Base-by-base conservation (phyloP, 176 grass and related monocot genomes). In the Cocos nucifera region DNA sequence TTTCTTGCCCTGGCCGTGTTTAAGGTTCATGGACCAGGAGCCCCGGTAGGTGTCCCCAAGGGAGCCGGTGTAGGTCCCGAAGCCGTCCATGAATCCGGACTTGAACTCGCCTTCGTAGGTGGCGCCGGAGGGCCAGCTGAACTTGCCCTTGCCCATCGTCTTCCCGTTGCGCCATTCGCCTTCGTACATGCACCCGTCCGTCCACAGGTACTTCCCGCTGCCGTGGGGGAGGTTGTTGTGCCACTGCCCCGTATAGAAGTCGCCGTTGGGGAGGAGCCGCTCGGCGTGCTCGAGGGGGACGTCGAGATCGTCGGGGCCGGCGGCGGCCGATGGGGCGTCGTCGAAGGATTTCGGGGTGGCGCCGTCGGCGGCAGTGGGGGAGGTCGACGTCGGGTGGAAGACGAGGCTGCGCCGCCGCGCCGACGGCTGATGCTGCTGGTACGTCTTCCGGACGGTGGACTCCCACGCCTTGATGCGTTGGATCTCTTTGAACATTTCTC, bases 131-230 rank as follows among this genome's bases (percentile, higher is more conserved):
- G 89, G 73, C 81, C 89, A 88, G 2, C 80, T 85, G 63, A 88
- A 95, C 75, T 88, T 95, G 44, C 89, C 89, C 10, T 77, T 83
- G 0, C 89, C 89, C 3, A 73, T 79, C 0, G 84, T 81, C 35
- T 74, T 80, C 0, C 89, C 89, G 17, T 63, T 51, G 4, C 71
- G 71, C 89, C 89, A 95, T 0, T 77, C 61, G 3, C 89, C 84
- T 72, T 85, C 84, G 62, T 95, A 95, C 89, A 95, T 79, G 75
- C 89, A 85, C 14, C 84, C 89, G 21, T 95, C 89, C 2, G 77
- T 84, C 89, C 89, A 88, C 0, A 95, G 76, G 26, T 79, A 95
- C 65, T 95, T 95, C 3, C 84, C 89, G 4, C 50, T 53, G 23
- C 89, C 89, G 67, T 88, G 63, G 0, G 89, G 89, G 15, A 75